These are phyloP conservation scores for Dothideomycetes sp. DNA, from an alignment of 2,329 filamentous ascomycete genomes.

Conservation along the genomic window DNA sequence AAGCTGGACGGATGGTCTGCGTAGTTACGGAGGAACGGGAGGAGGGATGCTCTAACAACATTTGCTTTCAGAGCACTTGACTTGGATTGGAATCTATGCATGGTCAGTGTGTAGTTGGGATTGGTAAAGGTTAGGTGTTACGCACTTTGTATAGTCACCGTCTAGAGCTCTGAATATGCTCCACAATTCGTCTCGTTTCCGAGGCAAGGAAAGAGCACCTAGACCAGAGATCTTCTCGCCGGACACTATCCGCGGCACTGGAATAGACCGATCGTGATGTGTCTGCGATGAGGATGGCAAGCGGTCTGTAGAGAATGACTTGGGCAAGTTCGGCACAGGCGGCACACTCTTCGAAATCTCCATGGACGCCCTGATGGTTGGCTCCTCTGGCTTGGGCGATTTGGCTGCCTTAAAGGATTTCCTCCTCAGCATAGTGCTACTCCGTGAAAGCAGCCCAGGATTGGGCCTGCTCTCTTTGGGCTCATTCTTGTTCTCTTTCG, in stretches of 20 bases:
- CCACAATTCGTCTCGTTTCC: slow-evolving; percentile 61
- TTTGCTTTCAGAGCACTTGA: slow-evolving; percentile 63
- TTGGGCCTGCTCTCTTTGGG: background rate
- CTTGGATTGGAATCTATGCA: slow-evolving; percentile 56
- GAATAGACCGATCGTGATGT: slow-evolving; percentile 26
- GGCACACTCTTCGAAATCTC: slow-evolving; percentile 15
- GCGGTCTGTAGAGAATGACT: slow-evolving; percentile 39
- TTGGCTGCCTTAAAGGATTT: slow-evolving; percentile 6
- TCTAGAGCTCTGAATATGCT: slow-evolving; percentile 57
- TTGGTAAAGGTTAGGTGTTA: slow-evolving; percentile 9
- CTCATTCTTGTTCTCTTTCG: slow-evolving; percentile 1
- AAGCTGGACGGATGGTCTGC: slow-evolving; percentile 56
- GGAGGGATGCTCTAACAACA: slow-evolving; percentile 57
- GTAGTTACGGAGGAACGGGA: slow-evolving; percentile 68
- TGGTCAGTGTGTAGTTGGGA: slow-evolving; percentile 6
- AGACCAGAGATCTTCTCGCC: slow-evolving; percentile 27
- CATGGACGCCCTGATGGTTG: slow-evolving; percentile 5
- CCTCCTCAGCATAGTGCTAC: slow-evolving; percentile 13
- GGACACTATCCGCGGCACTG: slow-evolving; percentile 30
- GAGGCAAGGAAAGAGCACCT: slow-evolving; percentile 19
- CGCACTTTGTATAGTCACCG: slow-evolving; percentile 55
- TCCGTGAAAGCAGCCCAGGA: slow-evolving; percentile 10
- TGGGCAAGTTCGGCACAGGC: slow-evolving; percentile 30
- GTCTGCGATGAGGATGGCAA: slow-evolving; percentile 26
- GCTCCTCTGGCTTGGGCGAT: background rate